Evolutionary conservation across 2,329 filamentous ascomycete species (phyloP).

Genomic region (Xylariaceae sp.): DNA sequence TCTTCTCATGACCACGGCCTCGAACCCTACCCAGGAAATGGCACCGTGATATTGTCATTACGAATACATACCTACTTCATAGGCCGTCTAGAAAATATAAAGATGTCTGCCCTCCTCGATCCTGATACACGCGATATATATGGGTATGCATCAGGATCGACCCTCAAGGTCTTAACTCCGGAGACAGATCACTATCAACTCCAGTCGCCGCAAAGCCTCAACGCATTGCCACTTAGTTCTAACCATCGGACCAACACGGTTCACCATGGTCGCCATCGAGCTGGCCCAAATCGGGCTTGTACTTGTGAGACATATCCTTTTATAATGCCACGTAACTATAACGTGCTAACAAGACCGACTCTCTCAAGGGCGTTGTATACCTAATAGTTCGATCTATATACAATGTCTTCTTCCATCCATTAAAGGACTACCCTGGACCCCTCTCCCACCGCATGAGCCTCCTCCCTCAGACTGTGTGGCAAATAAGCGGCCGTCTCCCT

Average conservation of each 20-base stretch:
- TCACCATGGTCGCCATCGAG: not conserved
- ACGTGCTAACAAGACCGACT: not conserved
- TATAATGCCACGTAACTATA: not conserved
- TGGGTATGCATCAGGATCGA: too few relatives aligned
- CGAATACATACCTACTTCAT: too few relatives aligned
- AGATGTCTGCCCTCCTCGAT: too few relatives aligned
- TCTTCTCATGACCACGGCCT: too few relatives aligned
- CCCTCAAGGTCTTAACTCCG: too few relatives aligned
- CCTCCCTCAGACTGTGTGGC: constrained; percentile 19
- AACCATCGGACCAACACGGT: not conserved
- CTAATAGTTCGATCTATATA: constrained; percentile 5
- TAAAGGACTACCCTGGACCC: constrained; percentile 28
- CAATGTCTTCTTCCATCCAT: constrained; percentile 28
- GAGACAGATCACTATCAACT: too few relatives aligned
- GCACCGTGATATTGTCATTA: too few relatives aligned
- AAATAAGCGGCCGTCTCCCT: constrained; percentile 20
- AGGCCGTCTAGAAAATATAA: too few relatives aligned
- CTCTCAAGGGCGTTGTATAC: constrained; percentile 10
- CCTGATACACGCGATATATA: too few relatives aligned
- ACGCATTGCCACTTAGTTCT: too few relatives aligned
- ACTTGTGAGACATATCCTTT: constrained; percentile 5
- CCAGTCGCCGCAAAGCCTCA: too few relatives aligned
- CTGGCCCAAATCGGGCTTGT: constrained; percentile 13
- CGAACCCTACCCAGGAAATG: too few relatives aligned
- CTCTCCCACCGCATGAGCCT: constrained; percentile 23